phyloP scores from a whole-genome alignment of 2,329 filamentous ascomycete species.

The Dothideomycetes sp. region DNA sequence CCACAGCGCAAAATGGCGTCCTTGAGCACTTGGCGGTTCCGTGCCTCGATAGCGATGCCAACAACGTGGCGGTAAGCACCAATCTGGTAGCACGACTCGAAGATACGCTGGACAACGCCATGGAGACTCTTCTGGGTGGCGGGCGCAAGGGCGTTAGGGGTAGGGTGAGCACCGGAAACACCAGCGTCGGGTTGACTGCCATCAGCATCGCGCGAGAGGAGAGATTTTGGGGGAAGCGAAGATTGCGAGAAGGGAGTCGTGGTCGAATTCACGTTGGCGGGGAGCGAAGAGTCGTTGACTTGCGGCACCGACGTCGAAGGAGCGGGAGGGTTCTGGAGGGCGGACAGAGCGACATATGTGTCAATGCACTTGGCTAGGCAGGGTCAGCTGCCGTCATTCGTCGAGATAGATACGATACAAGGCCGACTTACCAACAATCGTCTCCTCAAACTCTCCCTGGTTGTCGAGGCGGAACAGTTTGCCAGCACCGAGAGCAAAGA shows the following conservation, averaged over 20 bases:
- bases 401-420: too few species aligned
- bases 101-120: conserved; percentile 75
- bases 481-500: conserved; percentile 87
- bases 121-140: conserved; percentile 74
- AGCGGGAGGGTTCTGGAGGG: conserved; percentile 47
- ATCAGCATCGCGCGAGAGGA: conserved; percentile 73
- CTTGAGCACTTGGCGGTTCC: conserved; percentile 79
- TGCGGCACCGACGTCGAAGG: conserved; percentile 40
- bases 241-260: conserved; percentile 95
- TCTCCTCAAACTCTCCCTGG: conserved; percentile 94
- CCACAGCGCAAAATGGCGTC: conserved; percentile 82
- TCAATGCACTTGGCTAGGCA: conserved; percentile 77
- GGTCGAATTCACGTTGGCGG: conserved; percentile 65
- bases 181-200: conserved; percentile 45
- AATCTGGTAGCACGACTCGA: conserved; percentile 78
- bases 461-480: conserved; percentile 90
- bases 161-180: conserved; percentile 45
- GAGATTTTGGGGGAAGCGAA: conserved; percentile 82
- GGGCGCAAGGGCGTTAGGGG: conserved; percentile 58
- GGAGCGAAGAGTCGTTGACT: conserved; percentile 65
- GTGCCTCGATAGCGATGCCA: conserved; percentile 90
- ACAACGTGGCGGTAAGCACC: conserved; percentile 92
- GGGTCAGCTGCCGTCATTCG: conserved; percentile 13
- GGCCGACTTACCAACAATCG: conserved; percentile 65
- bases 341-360: conserved; percentile 81